Evolutionary conservation across 1,139 yeast genomes (phyloP), one percentile per base, ranked within the genome.

Genomic region (Wickerhamomyces sp.): DNA sequence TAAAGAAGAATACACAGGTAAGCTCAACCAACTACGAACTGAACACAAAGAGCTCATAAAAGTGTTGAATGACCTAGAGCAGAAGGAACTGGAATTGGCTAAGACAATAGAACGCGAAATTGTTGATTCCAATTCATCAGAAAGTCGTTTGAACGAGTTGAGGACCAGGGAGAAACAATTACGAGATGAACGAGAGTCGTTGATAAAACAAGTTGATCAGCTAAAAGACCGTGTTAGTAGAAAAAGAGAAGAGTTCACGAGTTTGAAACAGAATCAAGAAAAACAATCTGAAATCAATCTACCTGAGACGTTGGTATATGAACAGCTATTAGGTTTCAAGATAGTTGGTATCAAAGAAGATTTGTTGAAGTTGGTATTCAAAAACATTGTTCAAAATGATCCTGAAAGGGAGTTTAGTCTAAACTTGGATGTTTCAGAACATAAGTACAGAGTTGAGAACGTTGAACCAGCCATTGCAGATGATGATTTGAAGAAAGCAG

Each of bases 291-390:
- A 70, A 37, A 52, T 57, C 36, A 64, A 63, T 5, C 66, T 69
- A 34, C 59, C 72, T 16, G 49, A 60, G 25, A 33, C 43, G 5
- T 10, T 45, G 12, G 61, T 66, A 35, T 70, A 60, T 43, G 77
- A 72, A 39, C 55, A 57, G 33, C 64, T 70, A 38, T 54, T 71
- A 33, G 78, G 79, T 1, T 49, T 73, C 32, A 59, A 55, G 31
- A 62, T 72, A 24, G 67, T 64, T 31, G 74, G 70, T 5, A 39
- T 66, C 3, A 51, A 57, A 3, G 58, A 57, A 9, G 68, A 67
- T 35, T 38, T 61, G 11, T 50, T 73, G 24, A 52, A 53, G 35
- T 67, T 73, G 38, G 52, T 55, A 3, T 73, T 73, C 41, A 53
- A 46, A 19, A 70, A 72, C 42, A 54, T 73, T n/a, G 71, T 67